Evolutionary conservation across 257 asterid species (phyloP), one percentile per base, ranked within the genome.

Genomic region (Eustoma russellianum): DNA sequence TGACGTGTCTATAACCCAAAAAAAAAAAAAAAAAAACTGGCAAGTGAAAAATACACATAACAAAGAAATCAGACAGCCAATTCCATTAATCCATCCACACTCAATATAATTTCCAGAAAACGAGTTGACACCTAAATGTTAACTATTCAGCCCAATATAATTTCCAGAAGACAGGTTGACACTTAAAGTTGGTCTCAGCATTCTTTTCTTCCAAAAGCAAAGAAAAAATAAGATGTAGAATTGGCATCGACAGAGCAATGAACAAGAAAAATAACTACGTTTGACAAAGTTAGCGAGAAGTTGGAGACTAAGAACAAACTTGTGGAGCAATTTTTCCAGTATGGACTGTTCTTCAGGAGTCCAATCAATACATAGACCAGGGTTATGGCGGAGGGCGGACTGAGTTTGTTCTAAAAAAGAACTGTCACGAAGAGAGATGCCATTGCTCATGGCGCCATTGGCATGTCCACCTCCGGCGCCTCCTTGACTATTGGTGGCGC

Each of bases 361-460:
- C 97, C 97, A 89, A 48, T 75, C 79, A 17, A 69, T 68, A 57
- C 88, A 74, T 17, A 89, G 63, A 13, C 95, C 95, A 2, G 97
- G 93, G 70, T 85, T 77, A 70, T 89, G 94, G 24, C 80, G 83
- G 68, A 89, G 89, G 43, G 79, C 70, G 14, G 79, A 66, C 60
- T 74, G 80, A 17, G 80, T 61, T 13, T 82, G 64, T n/a, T 78
- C 87, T 63, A 69, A 70, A 45, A 68, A 79, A 5, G 94, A 83
- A 67, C 79, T 83, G 43, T 81, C 93, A 40, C 85, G 69, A 46
- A 70, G 81, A 8, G 82, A 56, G 5, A 70, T 60, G 41, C 79
- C 77, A 61, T 71, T 78, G 55, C 34, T 55, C 63, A 64, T 30
- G 65, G 59, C 61, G 18, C 86, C 85, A 56, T 75, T 81, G 15